Evolutionary conservation across 345 rosid species (phyloP).

Genomic region (Melastoma malabathricum): DNA sequence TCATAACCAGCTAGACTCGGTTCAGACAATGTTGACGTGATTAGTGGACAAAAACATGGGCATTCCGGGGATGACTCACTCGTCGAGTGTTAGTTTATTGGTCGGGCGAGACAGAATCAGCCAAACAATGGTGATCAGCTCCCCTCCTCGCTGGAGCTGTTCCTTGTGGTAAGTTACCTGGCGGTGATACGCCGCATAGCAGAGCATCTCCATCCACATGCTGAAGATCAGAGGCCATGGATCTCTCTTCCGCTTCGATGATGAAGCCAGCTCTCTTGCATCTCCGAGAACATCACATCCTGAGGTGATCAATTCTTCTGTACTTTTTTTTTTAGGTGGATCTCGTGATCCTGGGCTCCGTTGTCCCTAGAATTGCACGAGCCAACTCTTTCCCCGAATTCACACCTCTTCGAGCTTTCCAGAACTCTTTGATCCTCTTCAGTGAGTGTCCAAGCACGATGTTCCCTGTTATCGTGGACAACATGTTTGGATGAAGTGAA

Average conservation of each 20-base stretch:
- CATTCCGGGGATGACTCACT: too few relatives aligned
- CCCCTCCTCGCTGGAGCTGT: conserved; percentile 2
- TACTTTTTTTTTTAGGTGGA: neutral
- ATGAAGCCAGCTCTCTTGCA: neutral
- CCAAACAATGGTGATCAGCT: conserved; percentile 4
- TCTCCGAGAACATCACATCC: neutral
- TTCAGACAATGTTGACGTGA: too few relatives aligned
- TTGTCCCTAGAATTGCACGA: neutral
- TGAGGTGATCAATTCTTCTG: neutral
- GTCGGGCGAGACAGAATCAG: conserved; percentile 1
- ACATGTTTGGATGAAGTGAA: conserved; percentile 3
- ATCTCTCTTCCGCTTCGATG: neutral
- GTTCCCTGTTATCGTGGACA: neutral
- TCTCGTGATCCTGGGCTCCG: neutral
- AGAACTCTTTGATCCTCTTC: neutral
- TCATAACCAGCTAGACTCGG: too few relatives aligned
- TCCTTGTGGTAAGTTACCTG: neutral
- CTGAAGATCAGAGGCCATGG: neutral
- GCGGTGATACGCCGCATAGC: neutral
- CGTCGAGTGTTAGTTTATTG: neutral
- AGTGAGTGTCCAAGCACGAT: neutral
- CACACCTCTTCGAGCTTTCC: neutral
- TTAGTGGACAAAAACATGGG: too few relatives aligned
- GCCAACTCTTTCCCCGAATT: neutral
- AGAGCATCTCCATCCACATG: conserved; percentile 6